Conservation (phyloP, 352 stramenopile species). For the Pythium rishiriense region DNA sequence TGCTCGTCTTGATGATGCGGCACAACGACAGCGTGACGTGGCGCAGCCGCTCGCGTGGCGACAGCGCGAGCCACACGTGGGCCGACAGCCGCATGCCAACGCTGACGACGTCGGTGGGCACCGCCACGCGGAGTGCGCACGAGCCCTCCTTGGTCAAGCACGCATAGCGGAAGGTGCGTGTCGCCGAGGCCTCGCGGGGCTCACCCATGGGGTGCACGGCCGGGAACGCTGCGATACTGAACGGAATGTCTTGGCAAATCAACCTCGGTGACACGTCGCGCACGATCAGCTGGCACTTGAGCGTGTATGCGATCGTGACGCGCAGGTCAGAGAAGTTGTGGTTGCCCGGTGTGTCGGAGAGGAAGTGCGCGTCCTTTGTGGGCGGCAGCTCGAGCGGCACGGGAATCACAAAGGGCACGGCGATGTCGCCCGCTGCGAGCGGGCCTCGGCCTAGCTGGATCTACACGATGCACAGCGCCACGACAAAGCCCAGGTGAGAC, state of each 20-base stretch:
- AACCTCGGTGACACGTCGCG: neutral
- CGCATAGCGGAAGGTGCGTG: neutral
- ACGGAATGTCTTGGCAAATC: neutral
- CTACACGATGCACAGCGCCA: too few relatives aligned
- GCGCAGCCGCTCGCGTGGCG: neutral
- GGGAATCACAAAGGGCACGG: neutral
- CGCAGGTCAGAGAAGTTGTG: neutral
- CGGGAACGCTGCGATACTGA: neutral
- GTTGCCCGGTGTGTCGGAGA: neutral
- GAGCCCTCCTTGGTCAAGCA: neutral
- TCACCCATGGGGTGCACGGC: neutral
- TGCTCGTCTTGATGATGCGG: neutral
- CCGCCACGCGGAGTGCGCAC: neutral
- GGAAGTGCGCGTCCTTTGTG: neutral
- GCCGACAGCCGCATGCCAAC: neutral
- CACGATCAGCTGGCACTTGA: neutral
- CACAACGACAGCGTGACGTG: neutral
- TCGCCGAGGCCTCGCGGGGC: neutral
- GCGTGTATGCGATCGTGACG: neutral
- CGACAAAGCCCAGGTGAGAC: neutral
- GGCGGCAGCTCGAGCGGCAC: neutral
- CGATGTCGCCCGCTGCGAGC: neutral
- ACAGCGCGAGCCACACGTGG: neutral
- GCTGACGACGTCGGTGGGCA: neutral
- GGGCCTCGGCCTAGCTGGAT: neutral